Evolutionary conservation across 2,329 filamentous ascomycete species (phyloP).

Genomic region (Epichloe elymi): DNA sequence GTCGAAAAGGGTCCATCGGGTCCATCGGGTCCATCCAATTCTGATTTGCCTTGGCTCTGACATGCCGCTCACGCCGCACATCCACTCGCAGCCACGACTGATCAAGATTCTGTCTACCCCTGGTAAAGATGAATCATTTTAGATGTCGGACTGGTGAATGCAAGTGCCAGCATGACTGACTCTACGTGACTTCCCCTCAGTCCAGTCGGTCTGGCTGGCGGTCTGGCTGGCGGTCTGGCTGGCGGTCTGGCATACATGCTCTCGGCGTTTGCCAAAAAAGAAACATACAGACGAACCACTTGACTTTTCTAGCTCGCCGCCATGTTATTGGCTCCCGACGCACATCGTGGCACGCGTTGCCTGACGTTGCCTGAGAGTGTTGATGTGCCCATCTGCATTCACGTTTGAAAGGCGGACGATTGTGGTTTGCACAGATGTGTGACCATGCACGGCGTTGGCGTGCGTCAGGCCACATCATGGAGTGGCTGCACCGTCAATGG

Average conservation of each 20-base stretch:
- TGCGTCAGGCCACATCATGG: background rate
- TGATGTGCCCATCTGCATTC: background rate
- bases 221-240: background rate
- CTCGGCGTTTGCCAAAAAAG: background rate
- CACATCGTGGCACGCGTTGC: background rate
- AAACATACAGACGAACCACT: too few species aligned
- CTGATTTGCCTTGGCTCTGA: too few species aligned
- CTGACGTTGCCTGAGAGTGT: background rate
- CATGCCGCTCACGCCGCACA: too few species aligned
- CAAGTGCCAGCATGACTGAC: conserved; percentile 1
- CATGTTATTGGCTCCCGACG: background rate
- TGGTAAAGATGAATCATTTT: too few species aligned
- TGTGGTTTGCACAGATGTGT: background rate
- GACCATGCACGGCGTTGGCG: background rate
- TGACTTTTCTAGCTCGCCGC: background rate
- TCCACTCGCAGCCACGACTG: too few species aligned
- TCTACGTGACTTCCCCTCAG: background rate
- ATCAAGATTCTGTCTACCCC: too few species aligned
- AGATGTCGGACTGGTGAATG: background rate
- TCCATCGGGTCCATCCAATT: too few species aligned
- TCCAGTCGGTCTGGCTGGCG: background rate
- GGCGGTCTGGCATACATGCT: background rate
- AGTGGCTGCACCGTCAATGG: too few species aligned
- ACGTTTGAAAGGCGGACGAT: background rate
- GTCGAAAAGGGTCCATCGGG: too few species aligned